Conservation (phyloP, 2,329 filamentous ascomycete genomes). For the Colletotrichum zoysiae region DNA sequence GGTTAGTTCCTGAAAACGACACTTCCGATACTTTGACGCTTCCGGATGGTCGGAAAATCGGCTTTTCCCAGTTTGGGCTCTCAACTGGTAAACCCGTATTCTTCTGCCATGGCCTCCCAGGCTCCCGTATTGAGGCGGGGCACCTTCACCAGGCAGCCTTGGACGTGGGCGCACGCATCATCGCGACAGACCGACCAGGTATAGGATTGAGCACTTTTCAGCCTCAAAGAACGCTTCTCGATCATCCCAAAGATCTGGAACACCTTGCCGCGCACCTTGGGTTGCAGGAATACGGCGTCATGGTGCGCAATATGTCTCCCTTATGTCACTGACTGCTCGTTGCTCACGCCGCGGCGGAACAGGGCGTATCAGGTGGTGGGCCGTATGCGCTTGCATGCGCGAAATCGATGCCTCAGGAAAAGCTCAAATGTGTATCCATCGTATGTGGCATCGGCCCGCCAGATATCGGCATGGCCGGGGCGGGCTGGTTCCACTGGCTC, state of each 20-base stretch:
- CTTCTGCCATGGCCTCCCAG: conserved; percentile 59
- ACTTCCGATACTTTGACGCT: conserved; percentile 49
- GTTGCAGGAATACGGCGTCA: conserved; percentile 26
- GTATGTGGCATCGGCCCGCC: conserved; percentile 44
- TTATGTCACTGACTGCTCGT: fast-evolving
- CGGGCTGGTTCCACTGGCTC: conserved; percentile 40
- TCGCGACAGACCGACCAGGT: conserved; percentile 58
- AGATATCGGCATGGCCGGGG: conserved; percentile 43
- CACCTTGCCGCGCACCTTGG: conserved; percentile 33
- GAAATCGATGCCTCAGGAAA: conserved; percentile 31
- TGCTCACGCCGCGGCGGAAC: not conserved
- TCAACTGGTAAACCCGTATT: conserved; percentile 50
- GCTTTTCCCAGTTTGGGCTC: conserved; percentile 56
- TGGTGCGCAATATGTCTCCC: conserved; percentile 11
- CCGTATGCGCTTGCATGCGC: conserved; percentile 45
- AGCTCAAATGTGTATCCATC: conserved; percentile 40
- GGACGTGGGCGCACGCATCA: conserved; percentile 48
- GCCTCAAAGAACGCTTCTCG: conserved; percentile 48
- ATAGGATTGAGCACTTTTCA: conserved; percentile 56
- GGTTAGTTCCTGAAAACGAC: conserved; percentile 31
- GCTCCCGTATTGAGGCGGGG: conserved; percentile 54
- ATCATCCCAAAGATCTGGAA: conserved; percentile 43
- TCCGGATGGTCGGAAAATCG: conserved; percentile 55
- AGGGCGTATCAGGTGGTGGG: conserved; percentile 45
- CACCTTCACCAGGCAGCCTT: conserved; percentile 46